Base-by-base conservation (phyloP, 176 grass and related monocot genomes). In the Aegilops umbellulata region DNA sequence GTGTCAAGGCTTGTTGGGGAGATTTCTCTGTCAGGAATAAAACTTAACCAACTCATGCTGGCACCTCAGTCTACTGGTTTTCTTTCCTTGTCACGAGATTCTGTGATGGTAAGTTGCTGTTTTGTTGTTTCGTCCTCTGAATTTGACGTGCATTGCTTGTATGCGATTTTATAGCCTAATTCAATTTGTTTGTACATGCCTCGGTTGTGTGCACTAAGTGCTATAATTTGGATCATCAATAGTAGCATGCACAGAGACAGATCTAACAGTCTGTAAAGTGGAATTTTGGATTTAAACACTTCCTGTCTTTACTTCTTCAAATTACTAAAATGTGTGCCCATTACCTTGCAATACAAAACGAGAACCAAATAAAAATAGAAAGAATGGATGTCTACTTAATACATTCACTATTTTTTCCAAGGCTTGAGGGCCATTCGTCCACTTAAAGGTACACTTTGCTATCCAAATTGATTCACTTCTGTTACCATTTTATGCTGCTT, bases 21-120 rank as follows among this genome's bases (percentile, higher is more conserved):
- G 42, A 92, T 98, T 76, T 98, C 94, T 91, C 86, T 98, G 65
- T 93, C 90, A 62, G 97, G 94, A 74, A 88, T 98, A 65, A 95
- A 91, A 86, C 84, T 98, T 76, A 98, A 98, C 69, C 94, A 98
- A 91, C 92, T 98, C 82, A 95, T 95, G 92, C 79, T 98, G 83
- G 93, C 97, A 64, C 97, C 97, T 77, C 94, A 98, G 76, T 91
- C 93, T 46, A 89, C 86, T 73, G 94, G 97, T 87, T 88, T 85
- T 66, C 93, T 98, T 88, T 98, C 90, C 83, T 72, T 98, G 65
- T 94, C 94, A 83, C 86, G 13, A 26, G 90, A 95, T 90, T 85
- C 88, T 65, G 31, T 98, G 26, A 92, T 81, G 91, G 97, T 98
- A 98, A 90, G 72, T 87, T 90, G 69, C 46, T 51, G 10, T 80